These are phyloP conservation scores for Glycine tomentella DNA, from an alignment of 306 rosid species.

Conservation along the genomic window DNA sequence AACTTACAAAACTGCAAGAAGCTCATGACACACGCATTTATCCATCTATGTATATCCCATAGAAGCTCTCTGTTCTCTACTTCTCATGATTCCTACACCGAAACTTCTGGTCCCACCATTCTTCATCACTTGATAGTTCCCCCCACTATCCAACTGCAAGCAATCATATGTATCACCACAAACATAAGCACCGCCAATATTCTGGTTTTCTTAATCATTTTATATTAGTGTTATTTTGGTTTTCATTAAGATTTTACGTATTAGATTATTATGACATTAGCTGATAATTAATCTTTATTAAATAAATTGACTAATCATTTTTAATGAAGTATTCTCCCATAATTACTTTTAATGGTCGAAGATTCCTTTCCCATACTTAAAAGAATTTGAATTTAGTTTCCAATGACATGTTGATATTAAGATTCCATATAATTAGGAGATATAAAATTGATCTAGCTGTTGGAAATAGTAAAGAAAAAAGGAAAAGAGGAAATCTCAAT, in stretches of 20 bases:
- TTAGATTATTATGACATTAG: too few relatives aligned
- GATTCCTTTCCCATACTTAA: too few relatives aligned
- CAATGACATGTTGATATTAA: too few relatives aligned
- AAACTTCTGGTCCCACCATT: constrained; percentile 48
- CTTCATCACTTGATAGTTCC: constrained; percentile 40
- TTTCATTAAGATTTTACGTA: neutral
- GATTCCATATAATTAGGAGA: too few relatives aligned
- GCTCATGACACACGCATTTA: constrained; percentile 62
- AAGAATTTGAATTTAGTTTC: too few relatives aligned
- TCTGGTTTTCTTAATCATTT: neutral
- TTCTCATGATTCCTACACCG: constrained; percentile 52
- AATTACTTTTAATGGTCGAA: too few relatives aligned
- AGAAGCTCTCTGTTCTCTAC: constrained; percentile 32
- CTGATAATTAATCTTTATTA: too few relatives aligned
- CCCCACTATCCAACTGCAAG: constrained; percentile 46
- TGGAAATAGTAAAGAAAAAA: too few relatives aligned
- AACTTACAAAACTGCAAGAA: constrained; percentile 62
- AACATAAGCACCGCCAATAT: constrained; percentile 16
- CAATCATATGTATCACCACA: constrained; percentile 39
- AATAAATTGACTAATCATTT: too few relatives aligned
- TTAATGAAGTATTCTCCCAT: too few relatives aligned
- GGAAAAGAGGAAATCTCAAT: too few relatives aligned
- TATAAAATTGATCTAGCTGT: too few relatives aligned
- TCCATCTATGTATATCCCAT: neutral
- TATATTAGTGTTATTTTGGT: neutral